These are phyloP conservation scores for Bacidia gigantensis DNA, from an alignment of 495 filamentous ascomycete species.

Conservation along the genomic window DNA sequence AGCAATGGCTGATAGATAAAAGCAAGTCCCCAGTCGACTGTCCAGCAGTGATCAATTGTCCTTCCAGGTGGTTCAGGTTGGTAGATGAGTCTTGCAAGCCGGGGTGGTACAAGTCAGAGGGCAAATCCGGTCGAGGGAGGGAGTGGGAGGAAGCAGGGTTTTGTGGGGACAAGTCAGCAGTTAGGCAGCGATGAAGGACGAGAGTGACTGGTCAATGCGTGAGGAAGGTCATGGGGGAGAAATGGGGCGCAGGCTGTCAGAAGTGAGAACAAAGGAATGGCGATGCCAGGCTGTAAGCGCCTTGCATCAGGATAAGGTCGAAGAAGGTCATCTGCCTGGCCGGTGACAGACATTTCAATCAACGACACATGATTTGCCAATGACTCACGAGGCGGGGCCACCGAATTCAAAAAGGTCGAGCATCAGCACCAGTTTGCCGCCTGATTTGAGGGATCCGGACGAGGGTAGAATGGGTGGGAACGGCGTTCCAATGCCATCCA, in stretches of 20 bases:
- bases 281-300: conserved; percentile 3
- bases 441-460: too few species aligned
- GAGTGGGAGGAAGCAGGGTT: not conserved
- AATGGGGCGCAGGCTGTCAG: conserved; percentile 5
- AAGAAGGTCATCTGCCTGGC: conserved; percentile 6
- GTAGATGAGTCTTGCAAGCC: not conserved
- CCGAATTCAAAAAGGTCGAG: not conserved
- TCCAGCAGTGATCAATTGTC: not conserved
- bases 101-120: not conserved
- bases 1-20: conserved; percentile 2
- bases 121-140: not conserved
- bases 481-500: not conserved
- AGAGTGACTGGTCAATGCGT: conserved; percentile 14
- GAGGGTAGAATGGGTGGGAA: not conserved
- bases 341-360: not conserved
- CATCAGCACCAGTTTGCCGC: conserved; percentile 2
- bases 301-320: conserved; percentile 2
- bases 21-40: not conserved
- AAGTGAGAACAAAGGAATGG: conserved; percentile 6
- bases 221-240: not conserved
- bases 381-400: conserved; percentile 5
- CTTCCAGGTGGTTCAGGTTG: not conserved
- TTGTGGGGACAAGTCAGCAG: not conserved
- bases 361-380: conserved; percentile 5
- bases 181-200: conserved; percentile 6